Evolutionary conservation across 768 basidiomycete species (phyloP), one percentile per base, ranked within the genome.

Genomic region (Hericium erinaceus): DNA sequence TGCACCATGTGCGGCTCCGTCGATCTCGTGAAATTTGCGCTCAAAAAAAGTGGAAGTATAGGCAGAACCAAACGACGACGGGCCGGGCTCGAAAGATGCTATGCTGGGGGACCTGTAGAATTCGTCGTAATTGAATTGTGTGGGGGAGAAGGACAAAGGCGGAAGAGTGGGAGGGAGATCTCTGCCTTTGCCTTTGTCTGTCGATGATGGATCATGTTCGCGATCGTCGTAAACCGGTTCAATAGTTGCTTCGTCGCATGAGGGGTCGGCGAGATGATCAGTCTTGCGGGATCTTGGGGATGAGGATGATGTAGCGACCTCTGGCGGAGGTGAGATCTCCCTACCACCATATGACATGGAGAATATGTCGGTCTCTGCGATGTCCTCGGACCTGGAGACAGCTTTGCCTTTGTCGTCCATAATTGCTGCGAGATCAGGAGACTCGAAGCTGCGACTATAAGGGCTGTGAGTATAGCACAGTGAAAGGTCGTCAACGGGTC

Each of bases 101-200:
- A 55, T 41, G 26, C 71, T 63, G 24, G 73, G 71, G 37, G 74
- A 69, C 71, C 75, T 75, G 60, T 68, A 68, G 49, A 73, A 66
- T 52, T 74, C 66, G 26, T 64, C 67, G 63, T 76, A 80, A 54
- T 69, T 72, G 60, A 87, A 74, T 57, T 75, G 74, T 39, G 84
- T 72, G 33, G 80, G 74, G 53, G 80, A 74, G 64, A 90, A 83
- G 37, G 77, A 72, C 58, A 88, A 74, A 60, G 87, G 85, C 58
- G 87, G 85, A 59, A 88, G 75, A 66, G 75, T 74, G 58, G 87
- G 83, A 49, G 84, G 80, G 38, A 66, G 58, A 63, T 73, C 70
- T 52, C 70, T 55, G 75, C 83, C 70, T 79, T 87, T 64, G 77
- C 82, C 72, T 85, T 89, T 65, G 64, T 67, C 61, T 58, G 48